Base-by-base conservation (phyloP, 2,329 filamentous ascomycete genomes). In the Colletotrichum karsti region DNA sequence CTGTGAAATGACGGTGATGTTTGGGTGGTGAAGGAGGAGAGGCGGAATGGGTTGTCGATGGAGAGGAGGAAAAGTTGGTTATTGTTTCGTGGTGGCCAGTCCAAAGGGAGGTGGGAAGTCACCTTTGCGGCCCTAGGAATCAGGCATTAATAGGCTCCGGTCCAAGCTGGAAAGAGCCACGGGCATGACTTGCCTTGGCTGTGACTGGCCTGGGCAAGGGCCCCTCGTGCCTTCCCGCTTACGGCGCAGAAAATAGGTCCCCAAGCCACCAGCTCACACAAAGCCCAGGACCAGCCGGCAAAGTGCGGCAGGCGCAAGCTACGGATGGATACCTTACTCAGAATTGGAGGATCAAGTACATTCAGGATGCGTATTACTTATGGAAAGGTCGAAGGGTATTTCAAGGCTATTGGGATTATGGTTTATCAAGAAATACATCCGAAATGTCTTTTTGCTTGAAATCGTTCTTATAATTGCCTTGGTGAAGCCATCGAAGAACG, bases 21-120 rank as follows among this genome's bases (percentile, higher is more conserved):
- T 54, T 28, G 55, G 67, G 57, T 61, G 72, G 46, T 71, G 64
- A 65, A 65, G 63, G 64, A 72, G 51, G 59, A 69, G 56, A 58
- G 63, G 55, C 44, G 22, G 53, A 50, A 46, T 44, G 22, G 50
- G 60, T 22, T 55, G 62, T 68, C 61, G 63, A 59, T 55, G 63
- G 56, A 48, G 58, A 70, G 63, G 63, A 65, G 55, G 65, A 76
- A 75, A 74, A 75, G 70, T 71, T 72, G 73, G 71, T 63, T 35
- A 62, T 58, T 57, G 71, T 67, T 67, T 64, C 69, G 69, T 63
- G 63, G 60, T 30, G 60, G 54, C 37, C 61, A 22, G 60, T 54
- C 61, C 39, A 58, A 57, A 67, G 61, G 65, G 53, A 68, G 54
- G 61, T 26, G 33, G 65, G 54, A 20, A 68, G 54, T 59, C 54